phyloP scores from a whole-genome alignment of 192 early-diverging fungal genomes.

The Entomortierella chlamydospora region DNA sequence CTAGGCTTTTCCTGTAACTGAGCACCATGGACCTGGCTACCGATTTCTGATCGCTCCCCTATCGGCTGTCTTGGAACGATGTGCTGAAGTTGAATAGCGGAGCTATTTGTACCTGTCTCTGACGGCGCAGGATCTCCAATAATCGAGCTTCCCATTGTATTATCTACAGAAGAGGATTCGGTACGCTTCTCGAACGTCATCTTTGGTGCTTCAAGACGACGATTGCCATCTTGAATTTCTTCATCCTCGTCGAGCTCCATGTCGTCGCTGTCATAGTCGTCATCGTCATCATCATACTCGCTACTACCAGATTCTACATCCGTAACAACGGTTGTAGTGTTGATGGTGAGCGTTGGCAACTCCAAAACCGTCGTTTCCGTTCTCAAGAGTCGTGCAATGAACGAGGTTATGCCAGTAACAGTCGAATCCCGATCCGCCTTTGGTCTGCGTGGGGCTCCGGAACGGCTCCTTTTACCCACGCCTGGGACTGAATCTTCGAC shows the following conservation, averaged over 20 bases:
- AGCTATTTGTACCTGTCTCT: constrained; percentile 1
- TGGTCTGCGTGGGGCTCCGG: constrained; percentile 7
- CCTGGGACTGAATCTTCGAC: neutral
- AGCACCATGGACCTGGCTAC: neutral
- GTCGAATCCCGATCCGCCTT: constrained; percentile 18
- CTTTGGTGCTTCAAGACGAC: neutral
- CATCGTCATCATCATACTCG: constrained; percentile 29
- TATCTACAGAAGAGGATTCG: neutral
- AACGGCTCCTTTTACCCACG: neutral
- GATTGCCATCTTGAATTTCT: neutral
- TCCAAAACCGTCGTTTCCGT: constrained; percentile 43
- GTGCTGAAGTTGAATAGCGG: constrained; percentile 10
- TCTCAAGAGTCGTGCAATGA: constrained; percentile 31
- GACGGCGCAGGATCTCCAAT: constrained; percentile 1
- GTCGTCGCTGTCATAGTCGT: constrained; percentile 11
- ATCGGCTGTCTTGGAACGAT: neutral
- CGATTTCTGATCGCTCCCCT: neutral
- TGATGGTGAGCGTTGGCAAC: constrained; percentile 42
- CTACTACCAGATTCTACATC: constrained; percentile 14
- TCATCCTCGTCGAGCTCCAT: neutral
- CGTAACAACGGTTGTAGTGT: constrained; percentile 38
- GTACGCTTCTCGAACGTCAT: neutral
- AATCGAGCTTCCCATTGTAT: neutral
- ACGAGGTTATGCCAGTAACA: constrained; percentile 37
- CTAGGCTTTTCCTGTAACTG: neutral